Conservation (phyloP, 805 yeast species). For the Metschnikowia aberdeeniae region DNA sequence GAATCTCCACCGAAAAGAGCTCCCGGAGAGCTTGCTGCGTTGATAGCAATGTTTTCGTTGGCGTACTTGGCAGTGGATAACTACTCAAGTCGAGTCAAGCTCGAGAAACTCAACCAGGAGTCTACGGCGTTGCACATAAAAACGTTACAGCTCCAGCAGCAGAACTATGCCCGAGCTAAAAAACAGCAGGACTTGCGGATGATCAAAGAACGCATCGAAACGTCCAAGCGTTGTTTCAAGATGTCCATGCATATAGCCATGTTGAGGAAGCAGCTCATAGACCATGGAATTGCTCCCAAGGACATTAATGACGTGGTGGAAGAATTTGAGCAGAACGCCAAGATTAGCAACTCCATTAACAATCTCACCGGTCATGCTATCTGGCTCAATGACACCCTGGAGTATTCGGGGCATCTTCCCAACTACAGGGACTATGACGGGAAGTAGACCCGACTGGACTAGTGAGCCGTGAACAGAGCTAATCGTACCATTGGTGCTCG, state of each 20-base stretch:
- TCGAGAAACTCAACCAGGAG: slow-evolving; percentile 34
- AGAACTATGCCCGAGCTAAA: slow-evolving; percentile 46
- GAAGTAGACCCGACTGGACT: slow-evolving; percentile 16
- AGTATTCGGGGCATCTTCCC: slow-evolving; percentile 50
- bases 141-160: slow-evolving; percentile 41
- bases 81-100: slow-evolving; percentile 37
- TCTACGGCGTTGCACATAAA: slow-evolving; percentile 35
- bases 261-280: slow-evolving; percentile 55
- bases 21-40: slow-evolving; percentile 34
- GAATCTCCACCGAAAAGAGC: background rate
- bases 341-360: slow-evolving; percentile 51
- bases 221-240: slow-evolving; percentile 47
- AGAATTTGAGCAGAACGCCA: slow-evolving; percentile 57
- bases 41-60: slow-evolving; percentile 41
- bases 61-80: slow-evolving; percentile 51
- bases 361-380: slow-evolving; percentile 52
- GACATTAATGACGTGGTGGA: slow-evolving; percentile 48
- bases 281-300: slow-evolving; percentile 56
- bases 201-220: slow-evolving; percentile 48
- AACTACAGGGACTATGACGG: slow-evolving; percentile 57
- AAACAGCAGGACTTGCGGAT: slow-evolving; percentile 50
- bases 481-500: too few species aligned
- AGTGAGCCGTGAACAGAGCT: too few species aligned
- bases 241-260: slow-evolving; percentile 67
- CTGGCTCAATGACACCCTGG: slow-evolving; percentile 56